Percentiles rank a stretch among this genome's conserved stretches.
These are phyloP conservation scores for Fusarium sp. DNA, from an alignment of 2,329 filamentous ascomycete species.

Conservation along the genomic window DNA sequence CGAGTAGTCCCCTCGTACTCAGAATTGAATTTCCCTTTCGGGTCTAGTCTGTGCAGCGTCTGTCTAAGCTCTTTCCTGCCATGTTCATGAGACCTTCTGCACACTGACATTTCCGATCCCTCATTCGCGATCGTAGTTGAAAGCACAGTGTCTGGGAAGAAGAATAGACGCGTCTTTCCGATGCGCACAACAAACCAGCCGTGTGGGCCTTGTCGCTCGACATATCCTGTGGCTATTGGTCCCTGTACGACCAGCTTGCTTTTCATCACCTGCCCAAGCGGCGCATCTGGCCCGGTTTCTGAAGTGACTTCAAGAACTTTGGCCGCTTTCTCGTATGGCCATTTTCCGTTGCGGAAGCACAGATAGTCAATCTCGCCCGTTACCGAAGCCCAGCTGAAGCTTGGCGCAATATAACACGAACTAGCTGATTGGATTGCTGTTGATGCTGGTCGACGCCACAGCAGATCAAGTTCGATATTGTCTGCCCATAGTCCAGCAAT, in stretches of 20 bases:
- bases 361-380: slow-evolving; percentile 42
- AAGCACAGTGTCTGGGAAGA: slow-evolving; percentile 24
- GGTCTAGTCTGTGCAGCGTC: not conserved
- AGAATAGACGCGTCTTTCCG: not conserved
- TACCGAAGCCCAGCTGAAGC: slow-evolving; percentile 43
- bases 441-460: slow-evolving; percentile 31
- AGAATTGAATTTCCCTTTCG: not conserved
- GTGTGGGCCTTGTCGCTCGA: not conserved
- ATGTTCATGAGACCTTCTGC: slow-evolving; percentile 9
- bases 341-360: slow-evolving; percentile 38
- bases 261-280: slow-evolving; percentile 23
- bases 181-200: slow-evolving; percentile 7
- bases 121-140: slow-evolving; percentile 2
- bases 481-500: slow-evolving; percentile 47
- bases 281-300: slow-evolving; percentile 13
- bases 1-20: not conserved
- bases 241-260: slow-evolving; percentile 23
- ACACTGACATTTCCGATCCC: slow-evolving; percentile 9
- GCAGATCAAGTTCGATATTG: slow-evolving; percentile 41
- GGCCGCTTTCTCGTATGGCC: slow-evolving; percentile 22
- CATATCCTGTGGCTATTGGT: slow-evolving; percentile 7
- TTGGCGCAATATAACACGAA: slow-evolving; percentile 33
- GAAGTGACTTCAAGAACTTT: slow-evolving; percentile 19
- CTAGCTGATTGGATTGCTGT: not conserved
- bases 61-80: not conserved